Conservation (phyloP, 148 eudicot genomes). For the Fagopyrum tataricum region DNA sequence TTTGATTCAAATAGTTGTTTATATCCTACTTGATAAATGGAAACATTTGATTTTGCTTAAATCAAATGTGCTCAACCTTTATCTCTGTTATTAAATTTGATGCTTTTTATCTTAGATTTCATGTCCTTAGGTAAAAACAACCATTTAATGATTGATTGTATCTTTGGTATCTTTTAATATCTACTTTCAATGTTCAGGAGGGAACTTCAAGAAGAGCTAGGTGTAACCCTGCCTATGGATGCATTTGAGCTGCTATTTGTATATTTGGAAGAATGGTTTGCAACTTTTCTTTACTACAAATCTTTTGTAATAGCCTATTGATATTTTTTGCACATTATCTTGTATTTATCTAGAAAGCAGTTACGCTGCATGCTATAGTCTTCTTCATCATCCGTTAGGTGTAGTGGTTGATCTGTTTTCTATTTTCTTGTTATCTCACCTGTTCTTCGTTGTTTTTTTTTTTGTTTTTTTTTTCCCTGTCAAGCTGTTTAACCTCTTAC, state of each 20-base stretch:
- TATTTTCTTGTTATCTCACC: not conserved
- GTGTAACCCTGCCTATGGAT: constrained; percentile 74
- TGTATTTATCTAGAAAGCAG: not conserved
- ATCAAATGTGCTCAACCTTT: not conserved
- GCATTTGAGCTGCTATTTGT: constrained; percentile 81
- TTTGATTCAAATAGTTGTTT: not conserved
- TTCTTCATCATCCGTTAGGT: not conserved
- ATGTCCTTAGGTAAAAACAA: not conserved
- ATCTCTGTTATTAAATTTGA: not conserved
- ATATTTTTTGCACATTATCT: not conserved
- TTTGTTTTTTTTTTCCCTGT: not conserved
- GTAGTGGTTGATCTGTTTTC: not conserved
- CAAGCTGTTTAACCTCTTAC: not conserved
- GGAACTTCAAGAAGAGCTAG: constrained; percentile 98
- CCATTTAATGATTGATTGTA: not conserved
- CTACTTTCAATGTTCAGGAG: constrained; percentile 45
- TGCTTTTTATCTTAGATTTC: not conserved
- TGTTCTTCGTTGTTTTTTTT: not conserved
- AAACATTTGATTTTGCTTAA: not conserved
- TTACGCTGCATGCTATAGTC: not conserved
- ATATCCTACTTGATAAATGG: not conserved
- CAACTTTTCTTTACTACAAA: constrained; percentile 13
- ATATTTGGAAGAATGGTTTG: constrained; percentile 69
- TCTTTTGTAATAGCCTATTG: not conserved
- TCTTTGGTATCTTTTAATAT: not conserved